These are phyloP conservation scores for Heimioporus sp. DNA, from an alignment of 768 basidiomycete genomes.

Conservation along the genomic window DNA sequence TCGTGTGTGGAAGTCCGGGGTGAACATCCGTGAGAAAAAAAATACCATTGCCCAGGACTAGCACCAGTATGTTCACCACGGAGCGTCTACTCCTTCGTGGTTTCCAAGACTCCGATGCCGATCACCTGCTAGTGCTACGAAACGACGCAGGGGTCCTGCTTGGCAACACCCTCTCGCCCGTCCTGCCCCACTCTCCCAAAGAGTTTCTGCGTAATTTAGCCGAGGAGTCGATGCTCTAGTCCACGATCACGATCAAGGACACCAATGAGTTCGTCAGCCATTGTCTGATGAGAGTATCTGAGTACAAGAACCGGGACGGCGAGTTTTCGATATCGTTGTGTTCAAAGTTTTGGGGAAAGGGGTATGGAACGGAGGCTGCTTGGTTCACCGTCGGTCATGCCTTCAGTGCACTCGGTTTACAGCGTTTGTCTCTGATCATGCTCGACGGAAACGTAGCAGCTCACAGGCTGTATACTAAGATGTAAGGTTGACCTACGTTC, in stretches of 20 bases:
- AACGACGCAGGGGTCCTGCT: conserved; percentile 23
- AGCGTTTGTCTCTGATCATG: conserved; percentile 36
- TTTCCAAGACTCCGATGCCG: conserved; percentile 19
- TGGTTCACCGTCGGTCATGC: conserved; percentile 35
- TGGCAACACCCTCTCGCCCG: conserved; percentile 16
- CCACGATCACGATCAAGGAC: conserved; percentile 16
- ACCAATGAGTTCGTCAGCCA: conserved; percentile 20
- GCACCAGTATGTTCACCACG: conserved; percentile 27
- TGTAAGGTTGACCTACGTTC: conserved; percentile 25
- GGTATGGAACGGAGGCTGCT: conserved; percentile 35
- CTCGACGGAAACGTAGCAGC: conserved; percentile 35
- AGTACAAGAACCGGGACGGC: conserved; percentile 25
- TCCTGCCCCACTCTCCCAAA: conserved; percentile 20
- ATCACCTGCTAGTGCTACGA: conserved; percentile 16
- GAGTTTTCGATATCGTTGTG: conserved; percentile 22
- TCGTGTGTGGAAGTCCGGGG: too few relatives aligned
- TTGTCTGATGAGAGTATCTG: conserved; percentile 14
- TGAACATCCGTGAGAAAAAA: too few relatives aligned
- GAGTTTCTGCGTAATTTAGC: conserved; percentile 7
- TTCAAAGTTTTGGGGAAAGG: conserved; percentile 29
- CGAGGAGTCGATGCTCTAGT: conserved; percentile 16
- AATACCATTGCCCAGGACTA: too few relatives aligned
- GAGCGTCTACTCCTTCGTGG: conserved; percentile 24
- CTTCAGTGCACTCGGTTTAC: conserved; percentile 34
- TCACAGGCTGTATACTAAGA: conserved; percentile 30